A percentile compares a stretch with the other conserved stretches of the same genome.
Conservation (phyloP, 2,329 filamentous ascomycete species). For the Verticillium nubilum region DNA sequence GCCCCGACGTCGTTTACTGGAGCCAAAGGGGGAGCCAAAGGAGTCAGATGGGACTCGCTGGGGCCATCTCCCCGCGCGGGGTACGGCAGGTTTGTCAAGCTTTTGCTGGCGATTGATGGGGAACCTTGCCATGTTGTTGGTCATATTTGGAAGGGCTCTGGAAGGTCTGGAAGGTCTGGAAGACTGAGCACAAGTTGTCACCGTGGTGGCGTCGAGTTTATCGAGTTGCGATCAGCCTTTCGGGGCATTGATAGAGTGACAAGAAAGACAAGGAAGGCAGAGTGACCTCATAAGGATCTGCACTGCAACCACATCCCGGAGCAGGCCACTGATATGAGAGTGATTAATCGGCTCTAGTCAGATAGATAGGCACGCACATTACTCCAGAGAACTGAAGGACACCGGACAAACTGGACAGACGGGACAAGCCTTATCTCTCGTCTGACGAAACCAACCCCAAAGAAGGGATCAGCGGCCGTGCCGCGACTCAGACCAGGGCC, state of each 20-base stretch:
- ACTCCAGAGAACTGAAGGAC: not conserved
- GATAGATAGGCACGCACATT: not conserved
- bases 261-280: no score
- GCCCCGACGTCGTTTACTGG: not conserved
- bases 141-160: no score
- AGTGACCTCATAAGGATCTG: not conserved
- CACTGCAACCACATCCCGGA: not conserved
- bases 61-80: not conserved
- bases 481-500: not conserved
- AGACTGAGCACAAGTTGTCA: not conserved
- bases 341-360: not conserved
- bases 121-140: not conserved
- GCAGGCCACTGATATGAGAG: not conserved
- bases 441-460: not conserved
- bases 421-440: not conserved
- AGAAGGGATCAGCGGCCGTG: not conserved
- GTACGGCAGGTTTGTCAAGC: not conserved
- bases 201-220: not conserved
- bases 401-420: no score
- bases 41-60: not conserved
- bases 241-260: not conserved
- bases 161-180: not conserved
- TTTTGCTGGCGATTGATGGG: not conserved
- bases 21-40: not conserved
- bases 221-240: not conserved